These are phyloP conservation scores for Talaromyces funiculosus DNA, from an alignment of 2,329 filamentous ascomycete species.

Conservation along the genomic window DNA sequence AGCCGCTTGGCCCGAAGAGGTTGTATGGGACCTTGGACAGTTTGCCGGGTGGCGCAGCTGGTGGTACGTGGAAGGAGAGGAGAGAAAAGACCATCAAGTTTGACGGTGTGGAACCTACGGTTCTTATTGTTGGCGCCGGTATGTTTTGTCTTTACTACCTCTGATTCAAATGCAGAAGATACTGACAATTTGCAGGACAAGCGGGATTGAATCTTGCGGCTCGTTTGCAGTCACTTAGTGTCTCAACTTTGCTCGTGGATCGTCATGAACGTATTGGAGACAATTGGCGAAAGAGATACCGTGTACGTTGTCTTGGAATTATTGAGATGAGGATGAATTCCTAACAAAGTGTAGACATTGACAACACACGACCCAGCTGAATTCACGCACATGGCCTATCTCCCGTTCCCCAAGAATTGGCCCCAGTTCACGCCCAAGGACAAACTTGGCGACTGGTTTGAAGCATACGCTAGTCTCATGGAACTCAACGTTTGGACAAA, in stretches of 20 bases:
- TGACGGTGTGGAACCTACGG: constrained; percentile 28
- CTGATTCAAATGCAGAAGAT: background rate
- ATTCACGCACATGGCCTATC: constrained; percentile 34
- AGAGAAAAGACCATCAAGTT: constrained; percentile 29
- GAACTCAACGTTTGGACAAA: constrained; percentile 45
- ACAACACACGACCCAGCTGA: constrained; percentile 39
- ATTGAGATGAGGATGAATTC: background rate
- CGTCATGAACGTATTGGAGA: constrained; percentile 43
- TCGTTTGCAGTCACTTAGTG: constrained; percentile 35
- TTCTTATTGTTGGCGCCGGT: constrained; percentile 40
- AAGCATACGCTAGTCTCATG: constrained; percentile 46
- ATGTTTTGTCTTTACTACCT: constrained; percentile 8
- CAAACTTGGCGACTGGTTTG: constrained; percentile 47
- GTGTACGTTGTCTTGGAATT: constrained; percentile 21
- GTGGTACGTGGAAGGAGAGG: constrained; percentile 35
- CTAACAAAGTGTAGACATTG: constrained; percentile 24
- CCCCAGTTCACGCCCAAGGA: constrained; percentile 43
- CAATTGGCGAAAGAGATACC: constrained; percentile 49
- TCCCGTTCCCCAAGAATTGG: constrained; percentile 39
- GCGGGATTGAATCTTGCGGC: constrained; percentile 40
- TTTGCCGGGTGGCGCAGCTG: constrained; percentile 27
- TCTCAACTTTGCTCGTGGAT: constrained; percentile 42
- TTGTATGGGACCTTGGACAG: constrained; percentile 30
- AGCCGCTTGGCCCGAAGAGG: constrained; percentile 29
- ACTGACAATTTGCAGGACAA: constrained; percentile 29